Evolutionary conservation across 108 stramenopile genomes (phyloP), one percentile per base, ranked within the genome.

Genomic region (Conticribra guillardii): DNA sequence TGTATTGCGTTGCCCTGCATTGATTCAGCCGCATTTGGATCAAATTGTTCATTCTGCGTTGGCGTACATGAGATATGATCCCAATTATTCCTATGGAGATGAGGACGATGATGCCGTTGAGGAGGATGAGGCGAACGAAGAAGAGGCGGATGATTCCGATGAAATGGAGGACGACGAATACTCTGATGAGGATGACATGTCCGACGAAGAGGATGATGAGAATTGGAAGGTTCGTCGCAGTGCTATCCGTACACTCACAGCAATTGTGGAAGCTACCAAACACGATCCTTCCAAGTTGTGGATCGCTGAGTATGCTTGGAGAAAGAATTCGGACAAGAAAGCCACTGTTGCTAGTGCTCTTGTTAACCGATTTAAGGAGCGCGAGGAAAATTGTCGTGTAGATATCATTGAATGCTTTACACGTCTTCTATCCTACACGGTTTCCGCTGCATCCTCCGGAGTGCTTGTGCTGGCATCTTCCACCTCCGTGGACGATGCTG

Each of bases 321-420:
- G 81, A 45, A 67, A 83, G 54, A 67, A 76, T 18, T 85, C 87
- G 56, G 70, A 84, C 22, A 67, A 71, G 48, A 77, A 60, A 27
- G 64, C 78, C 14, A 79, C 84, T 53, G 83, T 92, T 0, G 94
- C 92, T 8, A 76, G 76, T 54, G 92, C 89, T 63, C 74, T 98
- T 19, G 86, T 98, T 19, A 67, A 67, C 32, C 82, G 97, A 19
- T 97, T 97, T 85, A 97, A 96, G 76, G 98, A 99, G 82, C 87
- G 98, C 4, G 98, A 99, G 70, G 98, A 99, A 73, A 99, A 97
- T 76, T 98, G 97, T 63, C 96, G 97, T 41, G 91, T 96, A 19
- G 98, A 92, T 65, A 83, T 97, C 28, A 81, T 99, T 62, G 92
- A 86, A 31, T 93, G 90, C 66, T 96, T 96, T 60, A 81, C 92